These are phyloP conservation scores for Teratosphaeria nubilosa DNA, from an alignment of 2,329 filamentous ascomycete species.

Conservation along the genomic window DNA sequence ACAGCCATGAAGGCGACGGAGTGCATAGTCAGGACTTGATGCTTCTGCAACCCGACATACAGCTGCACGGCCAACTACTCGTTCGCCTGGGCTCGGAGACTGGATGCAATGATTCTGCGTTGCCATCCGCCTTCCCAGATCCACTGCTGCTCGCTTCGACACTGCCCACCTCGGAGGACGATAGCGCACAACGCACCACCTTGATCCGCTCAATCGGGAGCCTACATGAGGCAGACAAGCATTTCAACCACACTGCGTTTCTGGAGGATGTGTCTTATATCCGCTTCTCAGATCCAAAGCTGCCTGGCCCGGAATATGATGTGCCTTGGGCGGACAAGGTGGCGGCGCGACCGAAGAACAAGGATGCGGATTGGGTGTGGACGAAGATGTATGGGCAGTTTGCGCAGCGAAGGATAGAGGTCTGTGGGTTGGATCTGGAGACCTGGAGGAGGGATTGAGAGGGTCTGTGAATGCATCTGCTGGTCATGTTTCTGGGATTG, in stretches of 20 bases:
- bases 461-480: not conserved
- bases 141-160: conserved; percentile 19
- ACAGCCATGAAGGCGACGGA: conserved; percentile 15
- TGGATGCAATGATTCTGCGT: not conserved
- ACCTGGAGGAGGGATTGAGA: conserved; percentile 19
- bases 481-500: not conserved
- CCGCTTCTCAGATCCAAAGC: conserved; percentile 36
- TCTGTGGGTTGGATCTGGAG: conserved; percentile 44
- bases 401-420: conserved; percentile 40
- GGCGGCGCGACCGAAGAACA: conserved; percentile 33
- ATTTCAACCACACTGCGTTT: conserved; percentile 38
- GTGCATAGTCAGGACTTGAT: conserved; percentile 26
- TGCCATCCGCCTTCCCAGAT: conserved; percentile 10
- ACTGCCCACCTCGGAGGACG: not conserved
- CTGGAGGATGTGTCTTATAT: conserved; percentile 36
- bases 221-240: conserved; percentile 18
- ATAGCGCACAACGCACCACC: conserved; percentile 8
- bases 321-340: conserved; percentile 34
- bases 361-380: conserved; percentile 39
- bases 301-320: conserved; percentile 43
- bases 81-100: conserved; percentile 14
- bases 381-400: conserved; percentile 41
- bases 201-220: conserved; percentile 22
- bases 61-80: conserved; percentile 8
- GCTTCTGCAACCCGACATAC: conserved; percentile 15